Evolutionary conservation across 2,329 filamentous ascomycete species (phyloP), one percentile per base, ranked within the genome.

Genomic region (Colletotrichum incanum): DNA sequence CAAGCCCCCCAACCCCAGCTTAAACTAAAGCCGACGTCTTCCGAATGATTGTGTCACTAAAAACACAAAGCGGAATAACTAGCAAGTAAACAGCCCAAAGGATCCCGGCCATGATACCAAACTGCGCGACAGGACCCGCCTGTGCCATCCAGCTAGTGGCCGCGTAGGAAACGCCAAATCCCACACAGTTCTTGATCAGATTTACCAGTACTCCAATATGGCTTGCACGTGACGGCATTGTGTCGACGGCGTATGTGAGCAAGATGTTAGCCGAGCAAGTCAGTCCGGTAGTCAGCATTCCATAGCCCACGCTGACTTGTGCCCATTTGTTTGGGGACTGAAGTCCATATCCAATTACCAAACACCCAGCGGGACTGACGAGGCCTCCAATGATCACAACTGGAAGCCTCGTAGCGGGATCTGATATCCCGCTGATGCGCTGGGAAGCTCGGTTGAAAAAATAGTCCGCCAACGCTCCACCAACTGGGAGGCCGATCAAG

Each of bases 241-340:
- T 74, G 58, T 76, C 75, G 16, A 76, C 73, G 11, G 71, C 70
- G 26, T 76, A 76, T 2, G 73, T 76, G 5, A 76, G 65, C 11
- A 76, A 39, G 16, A 76, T 65, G 28, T 76, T 76, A 14, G 74
- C 74, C 11, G 73, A 75, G 50, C 65, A 72, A 16, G 75, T 76
- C 61, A 76, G 37, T 14, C 74, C 74, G 20, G 73, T 73, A 18
- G 71, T 31, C 26, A 75, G 26, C 75, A 76, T 76, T 20, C 63
- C 73, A 66, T 72, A 76, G 41, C 74, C 74, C 23, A 75, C 45
- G 31, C 67, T 69, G 2, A 74, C 50, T n/a, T 37, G 39, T 41
- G 66, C 56, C 73, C 73, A 76, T n/a, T 74, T 67, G 12, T 58
- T 37, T 6, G 74, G 64, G 6, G 73, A 71, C 23, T 69, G 43